Conservation (phyloP, 306 rosid species). For the Rubus idaeus region DNA sequence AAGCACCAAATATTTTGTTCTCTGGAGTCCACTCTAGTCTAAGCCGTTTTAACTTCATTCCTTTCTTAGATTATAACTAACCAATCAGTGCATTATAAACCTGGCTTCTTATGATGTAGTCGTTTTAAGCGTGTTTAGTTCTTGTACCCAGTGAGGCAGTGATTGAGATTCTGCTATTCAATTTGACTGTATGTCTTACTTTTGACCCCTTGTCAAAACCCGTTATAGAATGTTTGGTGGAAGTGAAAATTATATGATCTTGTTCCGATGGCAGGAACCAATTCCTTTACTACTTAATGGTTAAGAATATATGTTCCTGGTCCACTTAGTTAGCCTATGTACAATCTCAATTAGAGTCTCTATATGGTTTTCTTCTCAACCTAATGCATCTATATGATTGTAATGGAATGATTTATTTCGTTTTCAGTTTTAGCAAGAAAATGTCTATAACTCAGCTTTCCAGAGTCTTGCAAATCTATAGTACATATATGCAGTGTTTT, state of each 20-base stretch:
- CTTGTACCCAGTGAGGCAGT: neutral
- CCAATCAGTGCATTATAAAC: neutral
- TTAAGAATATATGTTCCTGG: slow-evolving; percentile 22
- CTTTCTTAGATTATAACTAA: slow-evolving; percentile 12
- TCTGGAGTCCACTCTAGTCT: slow-evolving; percentile 2
- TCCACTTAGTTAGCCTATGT: neutral
- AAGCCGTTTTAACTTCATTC: neutral
- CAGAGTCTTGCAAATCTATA: neutral
- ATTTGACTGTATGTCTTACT: slow-evolving; percentile 10
- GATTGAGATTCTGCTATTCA: slow-evolving; percentile 19
- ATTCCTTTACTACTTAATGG: slow-evolving; percentile 12
- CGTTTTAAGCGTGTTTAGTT: neutral
- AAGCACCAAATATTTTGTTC: neutral
- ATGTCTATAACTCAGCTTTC: neutral
- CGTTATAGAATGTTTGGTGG: neutral
- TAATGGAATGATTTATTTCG: neutral
- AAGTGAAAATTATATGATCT: neutral
- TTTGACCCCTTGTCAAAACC: neutral
- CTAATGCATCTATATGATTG: slow-evolving; percentile 13
- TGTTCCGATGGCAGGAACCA: slow-evolving; percentile 8
- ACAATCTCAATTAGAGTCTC: slow-evolving; percentile 1
- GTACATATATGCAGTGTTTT: neutral
- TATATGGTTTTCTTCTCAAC: slow-evolving; percentile 3
- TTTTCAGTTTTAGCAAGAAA: slow-evolving; percentile 16
- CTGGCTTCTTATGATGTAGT: neutral